Evolutionary conservation across 169 alveolate species (phyloP).

Genomic region (Plasmodium cynomolgi): DNA sequence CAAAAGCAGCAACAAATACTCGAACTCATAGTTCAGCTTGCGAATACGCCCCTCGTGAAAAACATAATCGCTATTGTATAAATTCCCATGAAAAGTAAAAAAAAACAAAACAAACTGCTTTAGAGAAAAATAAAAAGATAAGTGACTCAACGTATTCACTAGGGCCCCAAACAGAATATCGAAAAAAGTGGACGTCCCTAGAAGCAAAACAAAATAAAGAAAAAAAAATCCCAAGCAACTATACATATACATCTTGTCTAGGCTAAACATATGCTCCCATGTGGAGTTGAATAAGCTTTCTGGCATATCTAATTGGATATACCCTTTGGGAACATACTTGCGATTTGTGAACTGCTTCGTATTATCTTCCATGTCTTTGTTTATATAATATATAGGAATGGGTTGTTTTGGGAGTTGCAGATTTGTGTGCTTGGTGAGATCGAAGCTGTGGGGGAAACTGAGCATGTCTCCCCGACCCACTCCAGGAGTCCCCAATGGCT

Average conservation of each 20-base stretch:
- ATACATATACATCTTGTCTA: slow-evolving; percentile 35
- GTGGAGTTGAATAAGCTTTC: slow-evolving; percentile 16
- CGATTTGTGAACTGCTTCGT: not conserved
- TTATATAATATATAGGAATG: slow-evolving; percentile 39
- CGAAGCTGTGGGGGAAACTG: slow-evolving; percentile 18
- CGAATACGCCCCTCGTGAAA: not conserved
- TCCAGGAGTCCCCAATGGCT: not conserved
- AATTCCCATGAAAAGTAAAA: slow-evolving; percentile 55
- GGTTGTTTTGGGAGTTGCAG: slow-evolving; percentile 4
- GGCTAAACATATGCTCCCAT: slow-evolving; percentile 29
- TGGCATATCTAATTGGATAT: slow-evolving; percentile 9
- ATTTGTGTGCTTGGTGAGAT: not conserved
- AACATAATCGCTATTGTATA: slow-evolving; percentile 41
- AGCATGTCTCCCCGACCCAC: not conserved
- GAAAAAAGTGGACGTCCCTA: slow-evolving; percentile 53
- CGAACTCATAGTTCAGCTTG: slow-evolving; percentile 22
- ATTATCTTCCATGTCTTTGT: slow-evolving; percentile 23
- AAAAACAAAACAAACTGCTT: slow-evolving; percentile 59
- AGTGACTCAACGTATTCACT: slow-evolving; percentile 35
- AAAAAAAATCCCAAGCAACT: slow-evolving; percentile 24
- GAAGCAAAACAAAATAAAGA: slow-evolving; percentile 21
- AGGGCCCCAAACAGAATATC: slow-evolving; percentile 38
- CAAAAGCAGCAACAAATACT: slow-evolving; percentile 12
- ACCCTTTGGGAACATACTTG: slow-evolving; percentile 17
- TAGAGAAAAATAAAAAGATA: slow-evolving; percentile 53